Evolutionary conservation across 139 green algal genomes (phyloP).

Genomic region (Chlamydomonas schloesseri): DNA sequence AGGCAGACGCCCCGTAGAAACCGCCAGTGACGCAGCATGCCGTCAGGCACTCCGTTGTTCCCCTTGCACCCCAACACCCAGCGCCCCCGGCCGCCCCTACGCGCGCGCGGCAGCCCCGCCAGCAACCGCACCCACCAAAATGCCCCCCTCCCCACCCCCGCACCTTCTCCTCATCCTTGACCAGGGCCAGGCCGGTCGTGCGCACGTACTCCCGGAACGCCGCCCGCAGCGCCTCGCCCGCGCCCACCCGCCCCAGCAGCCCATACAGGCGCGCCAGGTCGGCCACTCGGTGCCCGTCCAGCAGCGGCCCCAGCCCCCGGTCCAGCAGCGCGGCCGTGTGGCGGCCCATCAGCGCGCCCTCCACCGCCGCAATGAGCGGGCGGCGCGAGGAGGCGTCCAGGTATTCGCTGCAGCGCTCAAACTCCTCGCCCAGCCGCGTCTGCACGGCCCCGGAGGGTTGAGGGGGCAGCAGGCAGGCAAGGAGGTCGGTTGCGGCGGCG

Average conservation of each 20-base stretch:
- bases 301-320: slow-evolving; percentile 78
- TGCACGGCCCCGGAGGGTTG: slow-evolving; percentile 31
- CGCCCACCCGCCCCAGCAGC: slow-evolving; percentile 72
- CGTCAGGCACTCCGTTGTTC: too few relatives aligned
- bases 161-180: slow-evolving; percentile 94
- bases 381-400: slow-evolving; percentile 86
- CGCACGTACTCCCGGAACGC: slow-evolving; percentile 83
- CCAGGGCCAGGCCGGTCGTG: slow-evolving; percentile 70
- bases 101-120: too few relatives aligned
- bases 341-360: slow-evolving; percentile 27
- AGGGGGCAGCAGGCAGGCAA: too few relatives aligned
- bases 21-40: too few relatives aligned
- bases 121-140: too few relatives aligned
- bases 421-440: slow-evolving; percentile 90
- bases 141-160: background rate
- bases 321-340: slow-evolving; percentile 72
- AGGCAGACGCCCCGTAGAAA: too few relatives aligned
- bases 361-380: slow-evolving; percentile 72
- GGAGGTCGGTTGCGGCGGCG: background rate
- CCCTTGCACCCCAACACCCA: too few relatives aligned
- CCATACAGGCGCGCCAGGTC: slow-evolving; percentile 91
- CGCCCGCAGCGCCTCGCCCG: slow-evolving; percentile 73
- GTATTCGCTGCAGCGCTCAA: slow-evolving; percentile 86
- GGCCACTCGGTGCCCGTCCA: slow-evolving; percentile 75
- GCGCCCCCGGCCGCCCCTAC: too few relatives aligned